Conservation (phyloP, 345 rosid genomes). For the Eucalyptus guilfoylei region DNA sequence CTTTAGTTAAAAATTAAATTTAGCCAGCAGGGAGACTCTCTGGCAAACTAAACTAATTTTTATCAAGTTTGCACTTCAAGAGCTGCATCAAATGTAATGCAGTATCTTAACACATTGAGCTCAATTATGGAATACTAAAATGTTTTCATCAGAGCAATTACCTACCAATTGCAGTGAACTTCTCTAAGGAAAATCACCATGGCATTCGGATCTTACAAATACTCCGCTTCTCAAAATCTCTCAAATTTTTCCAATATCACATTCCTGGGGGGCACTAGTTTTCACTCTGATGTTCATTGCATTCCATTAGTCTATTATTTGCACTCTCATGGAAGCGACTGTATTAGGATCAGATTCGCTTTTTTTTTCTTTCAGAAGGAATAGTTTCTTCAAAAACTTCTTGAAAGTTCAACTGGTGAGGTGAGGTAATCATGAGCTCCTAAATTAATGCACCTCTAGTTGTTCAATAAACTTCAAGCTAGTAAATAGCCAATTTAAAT, state of each 20-base stretch:
- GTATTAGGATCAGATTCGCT: not conserved
- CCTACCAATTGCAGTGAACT: not conserved
- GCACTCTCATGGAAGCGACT: not conserved
- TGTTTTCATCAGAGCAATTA: not conserved
- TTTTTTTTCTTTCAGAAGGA: not conserved
- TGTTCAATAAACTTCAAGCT: not conserved
- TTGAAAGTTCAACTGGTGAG: not conserved
- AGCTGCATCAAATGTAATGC: not conserved
- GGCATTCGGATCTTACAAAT: not conserved
- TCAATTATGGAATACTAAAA: not conserved
- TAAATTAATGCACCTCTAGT: not conserved
- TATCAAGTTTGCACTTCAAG: not conserved
- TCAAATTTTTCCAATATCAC: not conserved
- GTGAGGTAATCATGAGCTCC: not conserved
- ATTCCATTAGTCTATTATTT: not conserved
- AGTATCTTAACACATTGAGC: not conserved
- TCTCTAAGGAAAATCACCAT: not conserved
- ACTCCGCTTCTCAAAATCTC: not conserved
- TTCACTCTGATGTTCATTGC: not conserved
- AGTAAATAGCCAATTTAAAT: not conserved
- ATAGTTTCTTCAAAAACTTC: not conserved
- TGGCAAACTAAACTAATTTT: not conserved
- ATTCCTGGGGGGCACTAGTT: not conserved
- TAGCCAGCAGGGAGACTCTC: not conserved
- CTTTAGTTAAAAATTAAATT: not conserved